Base-by-base conservation (phyloP, 345 rosid species). In the Diplotaxis tenuifolia region DNA sequence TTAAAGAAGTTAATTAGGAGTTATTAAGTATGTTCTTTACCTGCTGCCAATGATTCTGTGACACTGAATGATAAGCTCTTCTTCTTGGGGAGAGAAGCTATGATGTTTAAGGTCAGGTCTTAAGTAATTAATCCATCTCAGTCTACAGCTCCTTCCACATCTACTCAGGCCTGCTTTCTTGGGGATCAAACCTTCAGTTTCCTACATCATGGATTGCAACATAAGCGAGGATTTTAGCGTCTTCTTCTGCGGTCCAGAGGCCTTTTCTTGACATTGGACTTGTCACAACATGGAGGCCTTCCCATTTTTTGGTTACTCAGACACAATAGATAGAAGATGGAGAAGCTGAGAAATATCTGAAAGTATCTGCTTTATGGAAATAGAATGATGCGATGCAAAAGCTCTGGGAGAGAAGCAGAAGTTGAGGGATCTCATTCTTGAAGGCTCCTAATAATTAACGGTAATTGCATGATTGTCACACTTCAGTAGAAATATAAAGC, bases 61-160 rank as follows among this genome's bases (percentile, higher is more conserved):
- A 70, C 84, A 82, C 66, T 82, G 79, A 69, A 89, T 85, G 22
- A 93, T 90, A 59, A 83, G 86, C 62, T 87, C 83, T 79, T 90
- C 94, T 75, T 93, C 97, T 42, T 89, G 82, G 8, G 89, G 82
- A 70, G 89, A 84, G 85, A 93, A 90, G 55, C 80, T 79, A 49
- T 91, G 93, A 71, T 89, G 93, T 70, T 89, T 90, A 42, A 90
- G 93, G 68, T 93, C 96, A 56, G 98, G 95, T 81, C 93, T 86
- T 74, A 87, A 78, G 82, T 93, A 90, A 81, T 90, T 90, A 23
- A 96, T 90, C 98, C 97, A 90, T 68, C 98, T 86, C 20, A 89
- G 82, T 79, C 97, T 83, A 71, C 98, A 89, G 62, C 96, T 89
- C 78, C 90, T 93, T 9, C 92, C 96, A 68, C 98, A 90, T 70